A percentile compares a stretch with the other conserved stretches of the same genome.
These are phyloP conservation scores for Ascochyta lentis DNA, from an alignment of 2,329 filamentous ascomycete genomes.

Conservation along the genomic window DNA sequence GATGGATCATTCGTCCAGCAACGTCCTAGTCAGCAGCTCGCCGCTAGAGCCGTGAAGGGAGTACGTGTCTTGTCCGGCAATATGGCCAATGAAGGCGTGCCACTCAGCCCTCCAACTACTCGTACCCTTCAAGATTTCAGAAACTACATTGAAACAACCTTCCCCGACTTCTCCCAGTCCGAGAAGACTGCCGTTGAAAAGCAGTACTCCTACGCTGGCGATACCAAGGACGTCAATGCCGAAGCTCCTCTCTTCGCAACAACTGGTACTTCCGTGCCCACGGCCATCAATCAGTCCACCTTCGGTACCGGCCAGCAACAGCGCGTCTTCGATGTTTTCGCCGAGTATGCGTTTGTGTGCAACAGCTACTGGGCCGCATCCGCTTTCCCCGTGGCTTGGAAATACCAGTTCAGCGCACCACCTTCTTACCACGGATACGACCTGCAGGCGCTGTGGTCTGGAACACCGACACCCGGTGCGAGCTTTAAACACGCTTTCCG, in stretches of 20 bases:
- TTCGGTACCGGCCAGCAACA: slow-evolving; percentile 44
- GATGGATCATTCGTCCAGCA: slow-evolving; percentile 50
- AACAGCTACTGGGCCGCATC: slow-evolving; percentile 50
- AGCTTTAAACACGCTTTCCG: slow-evolving; percentile 43
- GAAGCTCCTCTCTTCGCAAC: slow-evolving; percentile 36
- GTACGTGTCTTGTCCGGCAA: slow-evolving; percentile 41
- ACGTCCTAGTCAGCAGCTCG: slow-evolving; percentile 39
- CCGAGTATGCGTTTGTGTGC: slow-evolving; percentile 54
- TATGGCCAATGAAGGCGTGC: slow-evolving; percentile 51
- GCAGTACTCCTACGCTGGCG: slow-evolving; percentile 39
- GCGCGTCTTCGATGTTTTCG: slow-evolving; percentile 53
- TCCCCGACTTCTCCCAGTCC: slow-evolving; percentile 45
- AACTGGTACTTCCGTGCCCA: slow-evolving; percentile 26
- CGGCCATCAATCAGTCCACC: slow-evolving; percentile 39
- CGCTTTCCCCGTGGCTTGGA: slow-evolving; percentile 44
- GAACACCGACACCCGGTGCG: slow-evolving; percentile 29
- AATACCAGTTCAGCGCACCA: slow-evolving; percentile 41
- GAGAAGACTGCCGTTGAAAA: slow-evolving; percentile 36
- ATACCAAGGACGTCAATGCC: slow-evolving; percentile 29
- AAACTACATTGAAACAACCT: slow-evolving; percentile 37
- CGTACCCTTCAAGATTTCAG: slow-evolving; percentile 40
- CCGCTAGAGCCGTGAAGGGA: slow-evolving; percentile 33
- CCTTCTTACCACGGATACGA: slow-evolving; percentile 45
- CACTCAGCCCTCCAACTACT: slow-evolving; percentile 41
- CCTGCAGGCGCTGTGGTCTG: slow-evolving; percentile 40